Percentiles rank a stretch among this genome's conserved stretches.
phyloP scores from a whole-genome alignment of 2,329 filamentous ascomycete species.

The Xylaria digitata region DNA sequence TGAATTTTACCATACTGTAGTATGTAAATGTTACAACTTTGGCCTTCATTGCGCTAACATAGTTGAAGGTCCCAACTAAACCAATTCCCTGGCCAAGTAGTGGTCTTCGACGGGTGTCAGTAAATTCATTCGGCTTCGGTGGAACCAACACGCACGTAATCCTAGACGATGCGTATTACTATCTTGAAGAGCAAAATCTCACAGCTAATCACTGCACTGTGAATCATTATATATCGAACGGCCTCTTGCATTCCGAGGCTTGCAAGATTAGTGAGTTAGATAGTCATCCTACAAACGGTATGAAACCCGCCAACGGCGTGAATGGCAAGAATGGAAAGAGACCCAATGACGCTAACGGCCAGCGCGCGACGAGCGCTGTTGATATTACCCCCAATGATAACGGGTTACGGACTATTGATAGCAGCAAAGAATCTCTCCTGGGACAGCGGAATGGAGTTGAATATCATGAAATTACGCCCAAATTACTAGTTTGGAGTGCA shows the following conservation, averaged over 20 bases:
- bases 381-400: slow-evolving; percentile 43
- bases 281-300: slow-evolving; percentile 2
- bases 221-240: slow-evolving; percentile 5
- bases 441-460: neutral
- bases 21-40: slow-evolving; percentile 28
- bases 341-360: neutral
- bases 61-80: slow-evolving; percentile 41
- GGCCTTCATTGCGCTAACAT: slow-evolving; percentile 19
- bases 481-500: slow-evolving; percentile 49
- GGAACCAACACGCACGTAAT: slow-evolving; percentile 46
- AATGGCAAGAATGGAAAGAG: slow-evolving; percentile 6
- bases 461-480: neutral
- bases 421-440: neutral
- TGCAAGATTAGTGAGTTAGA: neutral
- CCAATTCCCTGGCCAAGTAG: slow-evolving; percentile 48
- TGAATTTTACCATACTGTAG: slow-evolving; percentile 42
- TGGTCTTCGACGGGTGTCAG: slow-evolving; percentile 50
- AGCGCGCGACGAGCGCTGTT: neutral
- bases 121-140: slow-evolving; percentile 49
- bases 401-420: slow-evolving; percentile 17
- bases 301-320: neutral
- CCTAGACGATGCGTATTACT: slow-evolving; percentile 44
- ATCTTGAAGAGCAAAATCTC: slow-evolving; percentile 36
- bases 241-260: neutral
- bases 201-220: slow-evolving; percentile 40